Percentiles rank a stretch among this genome's conserved stretches.
phyloP scores from a whole-genome alignment of 768 basidiomycete species.

The Leccinum subgranulosum region DNA sequence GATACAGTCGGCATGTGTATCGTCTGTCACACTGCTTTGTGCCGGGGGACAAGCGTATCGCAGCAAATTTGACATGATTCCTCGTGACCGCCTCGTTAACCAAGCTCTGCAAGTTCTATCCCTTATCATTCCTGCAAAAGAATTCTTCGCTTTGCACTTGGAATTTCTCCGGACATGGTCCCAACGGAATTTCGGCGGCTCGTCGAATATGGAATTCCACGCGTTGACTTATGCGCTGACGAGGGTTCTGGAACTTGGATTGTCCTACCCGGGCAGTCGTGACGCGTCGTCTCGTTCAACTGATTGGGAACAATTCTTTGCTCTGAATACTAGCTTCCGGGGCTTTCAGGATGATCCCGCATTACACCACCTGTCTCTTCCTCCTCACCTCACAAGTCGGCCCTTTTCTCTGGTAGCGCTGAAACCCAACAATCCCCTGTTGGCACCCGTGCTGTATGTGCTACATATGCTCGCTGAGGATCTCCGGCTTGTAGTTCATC shows the following conservation, averaged over 20 bases:
- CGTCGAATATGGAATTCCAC: conserved; percentile 51
- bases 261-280: conserved; percentile 25
- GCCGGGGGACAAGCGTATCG: conserved; percentile 47
- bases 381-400: conserved; percentile 28
- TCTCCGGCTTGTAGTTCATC: conserved; percentile 53
- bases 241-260: conserved; percentile 40
- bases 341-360: conserved; percentile 61
- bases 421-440: conserved; percentile 39
- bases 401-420: conserved; percentile 21
- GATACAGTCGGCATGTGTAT: conserved; percentile 48
- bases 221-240: conserved; percentile 54
- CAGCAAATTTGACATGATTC: conserved; percentile 51
- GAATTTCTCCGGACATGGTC: conserved; percentile 61
- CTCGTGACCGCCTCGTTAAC: conserved; percentile 52
- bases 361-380: conserved; percentile 43
- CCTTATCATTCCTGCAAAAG: conserved; percentile 52
- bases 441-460: conserved; percentile 63
- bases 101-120: conserved; percentile 64
- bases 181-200: conserved; percentile 37
- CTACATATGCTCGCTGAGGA: conserved; percentile 80
- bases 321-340: conserved; percentile 39
- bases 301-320: conserved; percentile 49
- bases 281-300: conserved; percentile 13
- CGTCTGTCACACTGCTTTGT: conserved; percentile 52
- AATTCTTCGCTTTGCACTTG: conserved; percentile 54